A percentile compares a stretch with the other conserved stretches of the same genome.
phyloP scores from a whole-genome alignment of 345 rosid species.

The Populus simonii region DNA sequence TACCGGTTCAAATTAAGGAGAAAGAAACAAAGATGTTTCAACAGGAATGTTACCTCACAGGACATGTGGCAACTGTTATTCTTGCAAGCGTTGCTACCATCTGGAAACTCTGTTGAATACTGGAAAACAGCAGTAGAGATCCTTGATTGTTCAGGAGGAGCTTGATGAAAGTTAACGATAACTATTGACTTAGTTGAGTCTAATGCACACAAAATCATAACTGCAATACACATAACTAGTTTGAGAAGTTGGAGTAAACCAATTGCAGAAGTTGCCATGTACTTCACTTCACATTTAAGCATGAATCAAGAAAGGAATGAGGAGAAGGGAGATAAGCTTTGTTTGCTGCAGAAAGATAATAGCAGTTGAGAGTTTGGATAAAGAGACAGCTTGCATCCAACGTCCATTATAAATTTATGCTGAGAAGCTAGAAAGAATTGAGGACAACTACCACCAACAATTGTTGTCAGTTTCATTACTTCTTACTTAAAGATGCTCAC shows the following conservation, averaged over 20 bases:
- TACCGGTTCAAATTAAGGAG: not conserved
- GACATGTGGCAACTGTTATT: slow-evolving; percentile 27
- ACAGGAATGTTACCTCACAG: slow-evolving; percentile 38
- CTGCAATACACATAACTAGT: slow-evolving; percentile 18
- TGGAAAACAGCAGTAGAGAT: slow-evolving; percentile 39
- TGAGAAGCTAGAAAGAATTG: slow-evolving; percentile 2
- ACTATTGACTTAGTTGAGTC: slow-evolving; percentile 29
- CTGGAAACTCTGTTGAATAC: slow-evolving; percentile 29
- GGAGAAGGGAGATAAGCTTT: not conserved
- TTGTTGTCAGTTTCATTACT: slow-evolving; percentile 47
- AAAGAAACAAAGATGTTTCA: not conserved
- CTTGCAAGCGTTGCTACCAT: slow-evolving; percentile 39
- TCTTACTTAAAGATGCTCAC: slow-evolving; percentile 36
- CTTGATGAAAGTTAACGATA: slow-evolving; percentile 27
- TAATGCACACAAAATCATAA: slow-evolving; percentile 24
- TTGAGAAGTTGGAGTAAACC: slow-evolving; percentile 22
- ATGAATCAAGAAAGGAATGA: slow-evolving; percentile 3
- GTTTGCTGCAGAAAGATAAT: not conserved
- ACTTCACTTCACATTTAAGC: slow-evolving; percentile 25
- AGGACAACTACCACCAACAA: slow-evolving; percentile 37
- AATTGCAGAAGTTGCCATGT: slow-evolving; percentile 23
- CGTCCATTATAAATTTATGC: slow-evolving; percentile 13
- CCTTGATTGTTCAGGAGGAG: slow-evolving; percentile 41
- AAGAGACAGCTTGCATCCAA: not conserved
- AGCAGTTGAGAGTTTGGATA: slow-evolving; percentile 12